Conservation (phyloP, 805 yeast genomes). For the Metschnikowia continentalis region DNA sequence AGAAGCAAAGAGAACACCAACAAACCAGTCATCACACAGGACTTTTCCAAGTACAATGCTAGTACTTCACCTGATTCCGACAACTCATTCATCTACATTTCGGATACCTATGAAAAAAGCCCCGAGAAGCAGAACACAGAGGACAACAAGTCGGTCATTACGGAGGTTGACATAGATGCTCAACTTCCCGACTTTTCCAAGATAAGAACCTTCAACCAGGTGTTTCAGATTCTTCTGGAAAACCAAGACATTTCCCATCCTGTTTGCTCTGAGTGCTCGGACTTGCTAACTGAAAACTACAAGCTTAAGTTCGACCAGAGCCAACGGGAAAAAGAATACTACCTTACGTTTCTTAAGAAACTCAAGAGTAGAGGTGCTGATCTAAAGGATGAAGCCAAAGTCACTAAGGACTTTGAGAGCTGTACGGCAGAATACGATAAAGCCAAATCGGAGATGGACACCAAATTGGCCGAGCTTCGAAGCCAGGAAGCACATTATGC, state of each 20-base stretch:
- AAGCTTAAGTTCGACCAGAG: conserved; percentile 68
- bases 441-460: conserved; percentile 35
- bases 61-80: not conserved
- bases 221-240: conserved; percentile 65
- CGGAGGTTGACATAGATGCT: conserved; percentile 2
- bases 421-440: conserved; percentile 7
- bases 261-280: conserved; percentile 82
- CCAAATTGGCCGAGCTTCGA: conserved; percentile 29
- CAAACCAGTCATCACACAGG: not conserved
- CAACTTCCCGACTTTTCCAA: conserved; percentile 25
- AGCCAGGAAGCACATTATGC: conserved; percentile 40
- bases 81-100: conserved; percentile 17
- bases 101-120: conserved; percentile 20
- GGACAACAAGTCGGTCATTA: not conserved
- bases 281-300: conserved; percentile 56
- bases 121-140: conserved; percentile 10
- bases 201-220: conserved; percentile 51
- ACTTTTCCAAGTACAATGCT: not conserved
- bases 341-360: conserved; percentile 66
- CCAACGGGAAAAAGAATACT: conserved; percentile 73
- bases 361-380: conserved; percentile 43
- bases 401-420: not conserved
- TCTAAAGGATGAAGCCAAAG: conserved; percentile 7
- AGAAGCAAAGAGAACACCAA: conserved; percentile 24
- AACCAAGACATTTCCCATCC: conserved; percentile 80